Evolutionary conservation across 2,329 filamentous ascomycete species (phyloP).

Genomic region (Cladophialophora chaetospira): DNA sequence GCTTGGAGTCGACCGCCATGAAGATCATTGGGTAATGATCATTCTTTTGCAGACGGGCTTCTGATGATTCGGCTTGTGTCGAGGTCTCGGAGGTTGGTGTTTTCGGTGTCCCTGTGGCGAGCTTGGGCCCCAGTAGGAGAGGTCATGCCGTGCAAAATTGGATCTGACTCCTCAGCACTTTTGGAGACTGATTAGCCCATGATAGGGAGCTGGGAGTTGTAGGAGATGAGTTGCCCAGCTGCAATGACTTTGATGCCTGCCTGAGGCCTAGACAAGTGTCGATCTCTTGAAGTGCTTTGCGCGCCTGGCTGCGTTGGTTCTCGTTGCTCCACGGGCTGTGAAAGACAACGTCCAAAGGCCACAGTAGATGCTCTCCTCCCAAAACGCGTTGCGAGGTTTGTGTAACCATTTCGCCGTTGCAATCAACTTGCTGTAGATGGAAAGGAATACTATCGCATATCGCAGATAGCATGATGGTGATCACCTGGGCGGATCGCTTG

Average conservation of each 20-base stretch:
- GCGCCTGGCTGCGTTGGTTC: background rate
- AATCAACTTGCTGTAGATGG: background rate
- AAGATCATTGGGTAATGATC: too few relatives aligned
- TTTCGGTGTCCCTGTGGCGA: too few relatives aligned
- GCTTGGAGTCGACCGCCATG: too few relatives aligned
- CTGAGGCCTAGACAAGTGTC: background rate
- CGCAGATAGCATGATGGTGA: slow-evolving; percentile 1
- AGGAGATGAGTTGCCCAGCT: background rate
- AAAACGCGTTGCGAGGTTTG: background rate
- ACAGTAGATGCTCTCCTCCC: background rate
- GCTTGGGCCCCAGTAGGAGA: too few relatives aligned
- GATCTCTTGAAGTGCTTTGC: slow-evolving; percentile 6
- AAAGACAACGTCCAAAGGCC: slow-evolving; percentile 1
- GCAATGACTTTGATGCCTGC: background rate
- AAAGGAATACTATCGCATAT: slow-evolving; percentile 4
- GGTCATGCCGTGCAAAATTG: background rate
- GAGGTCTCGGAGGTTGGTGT: too few relatives aligned
- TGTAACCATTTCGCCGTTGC: background rate
- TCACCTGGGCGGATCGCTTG: background rate
- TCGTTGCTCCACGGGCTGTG: background rate
- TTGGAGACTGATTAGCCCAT: background rate
- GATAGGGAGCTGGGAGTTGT: background rate
- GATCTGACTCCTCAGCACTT: background rate
- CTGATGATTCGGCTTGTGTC: too few relatives aligned
- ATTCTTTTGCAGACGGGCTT: too few relatives aligned